phyloP scores from a whole-genome alignment of 495 filamentous ascomycete species.

The Penicillium bovifimosum region DNA sequence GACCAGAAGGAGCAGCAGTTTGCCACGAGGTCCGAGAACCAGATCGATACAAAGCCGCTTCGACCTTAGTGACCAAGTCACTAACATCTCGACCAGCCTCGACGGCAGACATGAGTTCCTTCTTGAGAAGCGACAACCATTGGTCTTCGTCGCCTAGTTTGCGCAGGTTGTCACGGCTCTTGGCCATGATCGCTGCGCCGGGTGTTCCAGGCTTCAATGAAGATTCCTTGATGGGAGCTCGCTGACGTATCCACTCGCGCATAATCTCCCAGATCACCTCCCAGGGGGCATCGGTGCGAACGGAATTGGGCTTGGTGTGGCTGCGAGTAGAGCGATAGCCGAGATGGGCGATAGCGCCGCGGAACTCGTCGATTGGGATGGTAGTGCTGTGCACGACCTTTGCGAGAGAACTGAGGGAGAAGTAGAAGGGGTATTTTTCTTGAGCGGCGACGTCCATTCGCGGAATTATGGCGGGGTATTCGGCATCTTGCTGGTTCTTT shows the following conservation, averaged over 20 bases:
- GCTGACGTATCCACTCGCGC: constrained; percentile 81
- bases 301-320: constrained; percentile 80
- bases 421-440: constrained; percentile 79
- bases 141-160: constrained; percentile 15
- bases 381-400: constrained; percentile 72
- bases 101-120: constrained; percentile 29
- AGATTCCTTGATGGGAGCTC: constrained; percentile 62
- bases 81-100: constrained; percentile 31
- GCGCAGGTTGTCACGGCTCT: constrained; percentile 27
- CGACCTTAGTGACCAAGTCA: constrained; percentile 39
- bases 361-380: constrained; percentile 62
- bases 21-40: constrained; percentile 18
- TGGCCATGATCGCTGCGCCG: constrained; percentile 60
- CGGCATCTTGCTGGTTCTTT: constrained; percentile 5
- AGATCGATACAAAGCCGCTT: constrained; percentile 43
- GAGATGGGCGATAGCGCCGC: constrained; percentile 71
- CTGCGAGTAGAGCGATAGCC: constrained; percentile 79
- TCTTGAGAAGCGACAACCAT: constrained; percentile 29
- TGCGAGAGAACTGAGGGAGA: constrained; percentile 65
- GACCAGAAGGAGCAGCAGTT: constrained; percentile 10
- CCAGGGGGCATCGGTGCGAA: constrained; percentile 91
- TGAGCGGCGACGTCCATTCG: constrained; percentile 48
- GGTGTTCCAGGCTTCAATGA: constrained; percentile 62
- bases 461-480: constrained; percentile 31
- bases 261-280: constrained; percentile 86